A percentile compares a stretch with the other conserved stretches of the same genome.
Conservation (phyloP, 768 basidiomycete genomes). For the Crassisporium funariophilum region DNA sequence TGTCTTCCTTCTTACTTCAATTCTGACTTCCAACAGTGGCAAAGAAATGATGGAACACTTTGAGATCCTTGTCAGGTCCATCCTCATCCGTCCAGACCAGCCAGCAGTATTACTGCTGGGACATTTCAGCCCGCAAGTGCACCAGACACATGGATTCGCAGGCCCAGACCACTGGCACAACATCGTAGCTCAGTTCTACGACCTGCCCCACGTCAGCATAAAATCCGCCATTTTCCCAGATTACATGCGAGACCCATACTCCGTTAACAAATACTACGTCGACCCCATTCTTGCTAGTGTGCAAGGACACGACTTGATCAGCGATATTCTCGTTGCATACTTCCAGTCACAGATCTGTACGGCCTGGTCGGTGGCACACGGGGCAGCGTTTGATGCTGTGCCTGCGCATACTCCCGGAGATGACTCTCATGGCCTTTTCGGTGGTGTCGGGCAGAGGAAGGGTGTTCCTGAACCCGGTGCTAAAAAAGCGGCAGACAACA, state of each 20-base stretch:
- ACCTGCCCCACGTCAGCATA: slow-evolving; percentile 88
- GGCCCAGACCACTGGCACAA: slow-evolving; percentile 92
- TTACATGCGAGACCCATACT: slow-evolving; percentile 74
- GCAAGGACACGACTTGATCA: slow-evolving; percentile 79
- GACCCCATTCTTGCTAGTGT: slow-evolving; percentile 84
- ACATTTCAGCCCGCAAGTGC: slow-evolving; percentile 89
- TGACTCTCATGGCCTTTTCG: slow-evolving; percentile 71
- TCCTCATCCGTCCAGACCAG: slow-evolving; percentile 86
- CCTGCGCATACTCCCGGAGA: slow-evolving; percentile 42
- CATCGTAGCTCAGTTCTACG: slow-evolving; percentile 94
- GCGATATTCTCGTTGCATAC: slow-evolving; percentile 92
- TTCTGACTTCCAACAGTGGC: slow-evolving; percentile 47
- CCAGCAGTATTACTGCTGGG: slow-evolving; percentile 95
- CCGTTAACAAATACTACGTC: slow-evolving; percentile 69
- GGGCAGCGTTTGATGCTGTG: slow-evolving; percentile 62
- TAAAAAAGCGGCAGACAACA: slow-evolving; percentile 33
- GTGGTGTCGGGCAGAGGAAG: slow-evolving; percentile 82
- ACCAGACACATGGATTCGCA: slow-evolving; percentile 76
- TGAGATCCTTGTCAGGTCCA: slow-evolving; percentile 88
- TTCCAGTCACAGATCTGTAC: slow-evolving; percentile 88
- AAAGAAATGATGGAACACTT: slow-evolving; percentile 77
- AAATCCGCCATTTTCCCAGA: slow-evolving; percentile 82
- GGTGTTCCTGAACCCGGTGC: slow-evolving; percentile 60
- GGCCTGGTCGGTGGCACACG: slow-evolving; percentile 78
- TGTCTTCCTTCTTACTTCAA: slow-evolving; percentile 2